These are phyloP conservation scores for Diaporthe longicolla DNA, from an alignment of 2,329 filamentous ascomycete species.

Conservation along the genomic window DNA sequence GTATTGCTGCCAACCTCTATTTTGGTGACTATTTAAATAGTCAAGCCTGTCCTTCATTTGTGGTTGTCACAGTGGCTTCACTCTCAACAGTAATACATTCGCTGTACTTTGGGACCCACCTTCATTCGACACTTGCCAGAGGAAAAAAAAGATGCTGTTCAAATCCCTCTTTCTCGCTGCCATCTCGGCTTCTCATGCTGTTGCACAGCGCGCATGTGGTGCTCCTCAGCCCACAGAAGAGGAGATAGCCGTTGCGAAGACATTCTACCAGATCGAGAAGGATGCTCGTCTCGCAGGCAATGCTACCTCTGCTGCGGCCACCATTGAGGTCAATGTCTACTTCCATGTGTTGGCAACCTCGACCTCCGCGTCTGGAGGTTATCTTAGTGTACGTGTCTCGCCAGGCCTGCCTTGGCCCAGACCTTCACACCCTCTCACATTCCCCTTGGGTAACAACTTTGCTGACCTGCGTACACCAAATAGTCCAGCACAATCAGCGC, in stretches of 20 bases:
- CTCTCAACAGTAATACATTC: not conserved
- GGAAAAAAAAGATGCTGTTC: constrained; percentile 24
- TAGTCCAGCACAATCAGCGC: constrained; percentile 54
- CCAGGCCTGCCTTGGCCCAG: not conserved
- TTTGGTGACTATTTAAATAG: constrained; percentile 3
- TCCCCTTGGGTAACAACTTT: not conserved
- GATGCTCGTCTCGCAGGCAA: constrained; percentile 43
- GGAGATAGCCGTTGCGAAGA: constrained; percentile 45
- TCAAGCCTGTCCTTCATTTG: not conserved
- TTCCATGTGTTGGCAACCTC: constrained; percentile 52
- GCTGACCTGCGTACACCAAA: not conserved
- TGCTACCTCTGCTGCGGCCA: constrained; percentile 44
- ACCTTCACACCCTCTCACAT: not conserved
- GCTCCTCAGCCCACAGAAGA: constrained; percentile 47
- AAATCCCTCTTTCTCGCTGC: constrained; percentile 23
- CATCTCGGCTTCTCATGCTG: constrained; percentile 27
- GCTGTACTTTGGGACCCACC: too few relatives aligned
- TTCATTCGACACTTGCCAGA: too few relatives aligned
- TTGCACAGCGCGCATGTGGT: constrained; percentile 45
- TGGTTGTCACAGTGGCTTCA: not conserved
- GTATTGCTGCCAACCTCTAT: not conserved
- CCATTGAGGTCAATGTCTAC: constrained; percentile 51
- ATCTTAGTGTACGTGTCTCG: constrained; percentile 51
- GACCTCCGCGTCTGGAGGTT: constrained; percentile 51
- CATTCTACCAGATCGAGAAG: constrained; percentile 46